phyloP scores from a whole-genome alignment of 2,329 filamentous ascomycete species.

The Phyllachora maydis region DNA sequence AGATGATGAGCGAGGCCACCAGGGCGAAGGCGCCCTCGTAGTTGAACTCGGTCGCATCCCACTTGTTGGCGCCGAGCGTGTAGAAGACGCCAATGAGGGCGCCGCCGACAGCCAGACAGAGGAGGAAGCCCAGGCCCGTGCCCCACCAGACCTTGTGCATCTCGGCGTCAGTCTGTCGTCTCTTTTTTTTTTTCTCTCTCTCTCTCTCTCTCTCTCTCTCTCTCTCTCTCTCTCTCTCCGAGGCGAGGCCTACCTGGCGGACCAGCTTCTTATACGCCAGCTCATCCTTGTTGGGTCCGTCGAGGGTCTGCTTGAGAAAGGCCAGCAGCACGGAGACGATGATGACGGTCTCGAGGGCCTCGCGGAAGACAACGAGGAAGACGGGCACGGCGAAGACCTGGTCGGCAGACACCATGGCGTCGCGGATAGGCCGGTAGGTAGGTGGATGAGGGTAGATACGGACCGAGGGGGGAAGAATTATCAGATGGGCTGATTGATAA shows the following conservation, averaged over 20 bases:
- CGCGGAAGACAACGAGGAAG: conserved; percentile 82
- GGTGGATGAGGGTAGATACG: too few species aligned
- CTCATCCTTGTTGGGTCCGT: conserved; percentile 38
- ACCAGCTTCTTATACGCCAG: conserved; percentile 45
- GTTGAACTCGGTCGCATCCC: conserved; percentile 48
- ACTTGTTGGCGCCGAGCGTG: conserved; percentile 42
- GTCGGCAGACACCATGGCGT: too few species aligned
- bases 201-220: too few species aligned
- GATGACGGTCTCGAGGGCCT: conserved; percentile 64
- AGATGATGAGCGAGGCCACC: conserved; percentile 61
- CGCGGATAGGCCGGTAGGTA: too few species aligned
- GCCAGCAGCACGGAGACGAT: conserved; percentile 74
- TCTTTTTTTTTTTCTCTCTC: too few species aligned
- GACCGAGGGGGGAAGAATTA: too few species aligned
- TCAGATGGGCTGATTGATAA: too few species aligned
- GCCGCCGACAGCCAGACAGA: conserved; percentile 40
- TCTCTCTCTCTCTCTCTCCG: too few species aligned
- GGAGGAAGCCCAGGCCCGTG: conserved; percentile 31
- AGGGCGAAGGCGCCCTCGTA: conserved; percentile 69
- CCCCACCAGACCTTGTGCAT: conserved; percentile 43
- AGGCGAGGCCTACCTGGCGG: conserved; percentile 40
- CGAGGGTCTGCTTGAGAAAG: conserved; percentile 65
- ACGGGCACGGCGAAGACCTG: conserved; percentile 61
- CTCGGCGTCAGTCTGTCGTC: not conserved
- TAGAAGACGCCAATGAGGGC: conserved; percentile 54